Evolutionary conservation across 2,329 filamentous ascomycete genomes (phyloP).

Genomic region (Cladosporium oxysporum): DNA sequence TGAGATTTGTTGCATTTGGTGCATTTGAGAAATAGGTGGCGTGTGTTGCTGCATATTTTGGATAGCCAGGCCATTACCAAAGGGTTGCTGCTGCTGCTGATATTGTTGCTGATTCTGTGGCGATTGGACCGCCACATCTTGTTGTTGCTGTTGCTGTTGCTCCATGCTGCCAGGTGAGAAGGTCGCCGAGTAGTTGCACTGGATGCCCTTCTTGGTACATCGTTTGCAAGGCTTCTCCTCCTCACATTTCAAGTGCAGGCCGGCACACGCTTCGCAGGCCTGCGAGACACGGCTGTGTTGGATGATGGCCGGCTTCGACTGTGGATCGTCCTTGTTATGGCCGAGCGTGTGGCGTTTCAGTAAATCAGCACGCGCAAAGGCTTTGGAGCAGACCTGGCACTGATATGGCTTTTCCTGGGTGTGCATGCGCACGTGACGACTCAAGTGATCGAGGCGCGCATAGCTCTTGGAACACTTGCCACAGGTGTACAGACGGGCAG

Average conservation of each 20-base stretch:
- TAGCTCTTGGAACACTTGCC: conserved; percentile 56
- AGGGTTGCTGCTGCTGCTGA: conserved; percentile 27
- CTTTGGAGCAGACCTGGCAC: conserved; percentile 49
- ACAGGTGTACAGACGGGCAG: conserved; percentile 48
- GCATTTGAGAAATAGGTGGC: conserved; percentile 19
- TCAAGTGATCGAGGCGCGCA: conserved; percentile 55
- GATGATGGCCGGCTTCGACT: conserved; percentile 33
- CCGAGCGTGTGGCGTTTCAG: conserved; percentile 54
- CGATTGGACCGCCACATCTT: conserved; percentile 7
- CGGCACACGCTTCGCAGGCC: conserved; percentile 55
- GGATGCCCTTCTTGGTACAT: conserved; percentile 52
- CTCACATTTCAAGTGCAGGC: conserved; percentile 56
- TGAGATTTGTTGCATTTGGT: conserved; percentile 29
- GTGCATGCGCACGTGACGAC: conserved; percentile 55
- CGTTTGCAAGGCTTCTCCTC: conserved; percentile 57
- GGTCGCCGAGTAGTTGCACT: conserved; percentile 41
- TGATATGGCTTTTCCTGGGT: conserved; percentile 48
- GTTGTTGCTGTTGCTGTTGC: conserved; percentile 25
- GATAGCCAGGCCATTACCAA: conserved; percentile 16
- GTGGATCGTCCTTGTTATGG: conserved; percentile 40
- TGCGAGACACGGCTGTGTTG: conserved; percentile 48
- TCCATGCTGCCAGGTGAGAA: conserved; percentile 24
- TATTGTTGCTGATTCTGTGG: conserved; percentile 20
- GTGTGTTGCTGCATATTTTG: conserved; percentile 18
- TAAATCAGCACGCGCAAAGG: conserved; percentile 52